These are phyloP conservation scores for Phanerochaete carnosa DNA, from an alignment of 768 basidiomycete genomes.

Conservation along the genomic window DNA sequence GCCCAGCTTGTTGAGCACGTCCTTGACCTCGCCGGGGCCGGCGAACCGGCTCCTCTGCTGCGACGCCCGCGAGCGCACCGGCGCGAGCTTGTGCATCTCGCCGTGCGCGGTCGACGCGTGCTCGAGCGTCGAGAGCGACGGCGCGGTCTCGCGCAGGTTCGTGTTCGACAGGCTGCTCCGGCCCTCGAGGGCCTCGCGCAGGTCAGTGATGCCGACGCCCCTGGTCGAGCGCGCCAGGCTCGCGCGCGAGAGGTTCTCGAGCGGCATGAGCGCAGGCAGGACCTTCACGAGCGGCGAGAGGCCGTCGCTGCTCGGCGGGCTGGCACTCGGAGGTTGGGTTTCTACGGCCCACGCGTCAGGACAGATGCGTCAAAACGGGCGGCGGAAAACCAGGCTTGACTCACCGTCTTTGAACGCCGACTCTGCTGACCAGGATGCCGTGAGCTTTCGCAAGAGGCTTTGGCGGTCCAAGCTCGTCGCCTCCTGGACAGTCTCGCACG, in stretches of 20 bases:
- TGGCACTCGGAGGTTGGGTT: constrained; percentile 42
- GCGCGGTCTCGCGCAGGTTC: constrained; percentile 53
- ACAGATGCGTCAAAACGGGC: background rate
- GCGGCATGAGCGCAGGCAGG: constrained; percentile 85
- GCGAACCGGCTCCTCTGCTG: constrained; percentile 45
- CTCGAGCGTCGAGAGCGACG: constrained; percentile 77
- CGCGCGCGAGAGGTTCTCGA: constrained; percentile 85
- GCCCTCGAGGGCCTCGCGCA: constrained; percentile 87
- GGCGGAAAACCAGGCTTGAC: constrained; percentile 21
- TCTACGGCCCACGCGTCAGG: constrained; percentile 46
- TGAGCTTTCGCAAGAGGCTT: constrained; percentile 50
- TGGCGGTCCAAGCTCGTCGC: constrained; percentile 63
- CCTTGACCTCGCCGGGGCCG: constrained; percentile 70
- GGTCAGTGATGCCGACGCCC: constrained; percentile 82
- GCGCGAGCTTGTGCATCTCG: constrained; percentile 38
- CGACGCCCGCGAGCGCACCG: constrained; percentile 48
- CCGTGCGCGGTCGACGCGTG: constrained; percentile 51
- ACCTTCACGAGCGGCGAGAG: constrained; percentile 75
- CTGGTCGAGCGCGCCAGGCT: constrained; percentile 76
- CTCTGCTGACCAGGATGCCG: constrained; percentile 68
- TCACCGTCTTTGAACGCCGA: constrained; percentile 74
- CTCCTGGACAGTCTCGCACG: constrained; percentile 52
- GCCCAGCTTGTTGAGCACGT: constrained; percentile 79
- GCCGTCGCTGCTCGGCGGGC: constrained; percentile 60
- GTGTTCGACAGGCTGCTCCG: constrained; percentile 81